Evolutionary conservation across 2,329 filamentous ascomycete genomes (phyloP).

Genomic region (Alternaria metachromatica): DNA sequence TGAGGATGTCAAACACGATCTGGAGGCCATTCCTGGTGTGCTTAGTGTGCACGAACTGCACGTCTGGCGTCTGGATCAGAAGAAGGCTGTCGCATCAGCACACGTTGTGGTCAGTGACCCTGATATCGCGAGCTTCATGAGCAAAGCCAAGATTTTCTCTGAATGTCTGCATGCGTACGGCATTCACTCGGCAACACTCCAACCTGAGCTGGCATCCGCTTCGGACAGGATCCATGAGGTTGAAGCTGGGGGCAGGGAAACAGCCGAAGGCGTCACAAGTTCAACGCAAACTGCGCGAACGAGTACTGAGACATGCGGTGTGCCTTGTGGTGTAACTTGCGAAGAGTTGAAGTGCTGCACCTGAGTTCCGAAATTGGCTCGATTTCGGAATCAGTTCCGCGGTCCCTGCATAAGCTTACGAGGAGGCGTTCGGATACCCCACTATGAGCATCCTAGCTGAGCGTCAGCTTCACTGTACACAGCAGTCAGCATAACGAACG

Average conservation of each 20-base stretch:
- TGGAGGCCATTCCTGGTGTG: conserved; percentile 72
- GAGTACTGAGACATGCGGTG: conserved; percentile 55
- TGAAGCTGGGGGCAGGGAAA: conserved; percentile 1
- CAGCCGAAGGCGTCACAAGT: conserved; percentile 11
- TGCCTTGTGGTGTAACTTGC: conserved; percentile 61
- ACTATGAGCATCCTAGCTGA: neutral
- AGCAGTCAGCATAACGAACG: neutral
- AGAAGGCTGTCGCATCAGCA: conserved; percentile 71
- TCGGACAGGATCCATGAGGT: neutral
- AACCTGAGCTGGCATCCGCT: conserved; percentile 62
- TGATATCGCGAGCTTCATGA: conserved; percentile 64
- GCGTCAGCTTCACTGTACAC: neutral
- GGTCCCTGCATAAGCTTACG: conserved; percentile 6
- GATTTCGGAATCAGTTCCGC: conserved; percentile 7
- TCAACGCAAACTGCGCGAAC: conserved; percentile 27
- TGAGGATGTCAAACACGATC: conserved; percentile 70
- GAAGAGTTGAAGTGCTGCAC: conserved; percentile 58
- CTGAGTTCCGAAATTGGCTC: neutral
- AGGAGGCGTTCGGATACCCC: conserved; percentile 14
- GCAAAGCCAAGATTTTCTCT: conserved; percentile 66
- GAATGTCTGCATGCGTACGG: conserved; percentile 77
- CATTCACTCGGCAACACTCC: conserved; percentile 73
- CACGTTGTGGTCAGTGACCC: conserved; percentile 69
- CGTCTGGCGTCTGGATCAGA: conserved; percentile 75
- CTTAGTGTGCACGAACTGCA: conserved; percentile 74